phyloP scores from a whole-genome alignment of 2,329 filamentous ascomycete species.

The Graphilbum sp. region DNA sequence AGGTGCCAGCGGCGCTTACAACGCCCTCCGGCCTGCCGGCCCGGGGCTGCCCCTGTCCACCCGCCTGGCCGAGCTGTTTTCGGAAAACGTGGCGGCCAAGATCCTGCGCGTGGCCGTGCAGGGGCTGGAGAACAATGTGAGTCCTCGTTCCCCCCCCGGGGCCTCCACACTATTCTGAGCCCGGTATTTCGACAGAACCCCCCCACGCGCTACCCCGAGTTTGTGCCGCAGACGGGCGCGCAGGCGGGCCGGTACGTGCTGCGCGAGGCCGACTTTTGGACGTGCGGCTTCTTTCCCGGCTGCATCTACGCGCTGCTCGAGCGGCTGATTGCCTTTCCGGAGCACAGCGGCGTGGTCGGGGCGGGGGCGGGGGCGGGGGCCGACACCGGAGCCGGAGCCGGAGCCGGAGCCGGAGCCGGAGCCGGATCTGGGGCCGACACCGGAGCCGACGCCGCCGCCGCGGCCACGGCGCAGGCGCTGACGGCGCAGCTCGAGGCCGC shows the following conservation, averaged over 20 bases:
- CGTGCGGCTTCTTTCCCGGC: constrained; percentile 23
- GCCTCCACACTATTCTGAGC: background rate
- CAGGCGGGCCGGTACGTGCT: constrained; percentile 7
- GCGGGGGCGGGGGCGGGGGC: too few species aligned
- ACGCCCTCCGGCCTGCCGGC: background rate
- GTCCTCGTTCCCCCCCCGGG: background rate
- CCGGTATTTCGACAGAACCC: constrained; percentile 10
- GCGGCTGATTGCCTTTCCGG: constrained; percentile 16
- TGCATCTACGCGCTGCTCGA: constrained; percentile 19
- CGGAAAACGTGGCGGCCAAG: constrained; percentile 11
- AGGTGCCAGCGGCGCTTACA: too few species aligned
- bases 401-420: too few species aligned
- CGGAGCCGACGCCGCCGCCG: constrained; percentile 1
- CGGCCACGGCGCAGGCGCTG: constrained; percentile 8
- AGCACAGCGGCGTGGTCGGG: constrained; percentile 7
- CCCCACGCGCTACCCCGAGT: constrained; percentile 11
- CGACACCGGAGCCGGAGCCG: too few species aligned
- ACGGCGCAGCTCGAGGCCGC: constrained; percentile 12
- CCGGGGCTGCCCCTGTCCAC: background rate
- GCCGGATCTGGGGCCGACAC: too few species aligned
- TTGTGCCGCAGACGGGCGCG: constrained; percentile 10
- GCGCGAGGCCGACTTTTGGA: constrained; percentile 16
- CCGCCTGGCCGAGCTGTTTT: constrained; percentile 8
- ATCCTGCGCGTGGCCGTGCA: constrained; percentile 9
- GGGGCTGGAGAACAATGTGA: constrained; percentile 6